Conservation (phyloP, 2,329 filamentous ascomycete genomes). For the Cylindrodendrum hubeiense region DNA sequence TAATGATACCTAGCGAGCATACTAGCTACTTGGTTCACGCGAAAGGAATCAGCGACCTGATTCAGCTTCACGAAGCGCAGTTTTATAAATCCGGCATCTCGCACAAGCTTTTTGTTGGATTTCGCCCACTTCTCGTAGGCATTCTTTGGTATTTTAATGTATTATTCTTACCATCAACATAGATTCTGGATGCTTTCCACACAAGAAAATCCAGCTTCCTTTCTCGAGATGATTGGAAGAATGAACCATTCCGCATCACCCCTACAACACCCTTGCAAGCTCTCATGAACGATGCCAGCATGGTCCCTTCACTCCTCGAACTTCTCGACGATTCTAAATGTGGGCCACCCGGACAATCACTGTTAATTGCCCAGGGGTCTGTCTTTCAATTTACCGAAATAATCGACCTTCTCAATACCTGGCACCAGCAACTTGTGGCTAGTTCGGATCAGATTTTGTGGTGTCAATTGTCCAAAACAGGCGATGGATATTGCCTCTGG, state of each 20-base stretch:
- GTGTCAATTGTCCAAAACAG: neutral
- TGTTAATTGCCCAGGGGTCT: neutral
- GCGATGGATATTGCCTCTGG: slow-evolving; percentile 33
- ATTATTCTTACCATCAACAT: neutral
- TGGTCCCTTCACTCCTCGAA: slow-evolving; percentile 6
- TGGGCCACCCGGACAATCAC: neutral
- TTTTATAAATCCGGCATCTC: slow-evolving; percentile 48
- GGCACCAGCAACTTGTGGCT: neutral
- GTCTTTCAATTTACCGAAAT: neutral
- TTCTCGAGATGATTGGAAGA: slow-evolving; percentile 14
- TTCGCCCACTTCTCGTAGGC: slow-evolving; percentile 54
- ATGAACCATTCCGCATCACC: slow-evolving; percentile 14
- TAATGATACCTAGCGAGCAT: slow-evolving; percentile 48
- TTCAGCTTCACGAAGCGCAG: slow-evolving; percentile 47
- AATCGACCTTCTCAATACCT: neutral
- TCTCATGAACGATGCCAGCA: slow-evolving; percentile 18
- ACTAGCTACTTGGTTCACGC: slow-evolving; percentile 47
- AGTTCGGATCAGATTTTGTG: neutral
- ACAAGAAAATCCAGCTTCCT: slow-evolving; percentile 19
- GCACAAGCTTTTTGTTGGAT: slow-evolving; percentile 54
- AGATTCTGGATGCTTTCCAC: slow-evolving; percentile 22
- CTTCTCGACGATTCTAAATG: slow-evolving; percentile 1
- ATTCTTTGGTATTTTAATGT: no score
- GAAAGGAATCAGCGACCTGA: slow-evolving; percentile 49
- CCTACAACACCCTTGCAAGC: slow-evolving; percentile 13